Percentiles rank a stretch among this genome's conserved stretches.
phyloP scores from a whole-genome alignment of 192 early-diverging fungal species.

The Mortierella antarctica region DNA sequence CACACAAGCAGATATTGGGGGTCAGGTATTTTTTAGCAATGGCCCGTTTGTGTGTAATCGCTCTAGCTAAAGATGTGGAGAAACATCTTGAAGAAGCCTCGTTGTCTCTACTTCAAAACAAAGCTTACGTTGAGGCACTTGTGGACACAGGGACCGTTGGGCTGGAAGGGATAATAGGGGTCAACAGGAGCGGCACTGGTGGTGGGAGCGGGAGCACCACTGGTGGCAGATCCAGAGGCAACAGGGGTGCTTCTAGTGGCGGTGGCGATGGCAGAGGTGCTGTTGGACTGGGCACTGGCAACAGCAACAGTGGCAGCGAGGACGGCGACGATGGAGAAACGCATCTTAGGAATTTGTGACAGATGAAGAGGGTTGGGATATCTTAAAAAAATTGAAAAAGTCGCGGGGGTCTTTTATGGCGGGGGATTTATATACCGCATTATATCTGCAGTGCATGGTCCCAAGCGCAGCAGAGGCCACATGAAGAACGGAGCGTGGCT shows the following conservation, averaged over 20 bases:
- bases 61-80: not conserved
- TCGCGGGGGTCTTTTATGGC: no score
- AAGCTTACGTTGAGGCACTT: conserved; percentile 40
- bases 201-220: conserved; percentile 23
- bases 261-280: conserved; percentile 5
- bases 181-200: conserved; percentile 24
- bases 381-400: no score
- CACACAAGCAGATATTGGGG: not conserved
- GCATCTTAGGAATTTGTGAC: conserved; percentile 23
- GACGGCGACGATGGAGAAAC: conserved; percentile 17
- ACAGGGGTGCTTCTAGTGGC: conserved; percentile 10
- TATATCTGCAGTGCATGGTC: no score
- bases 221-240: conserved; percentile 10
- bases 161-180: conserved; percentile 32
- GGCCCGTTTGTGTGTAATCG: not conserved
- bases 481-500: no score
- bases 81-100: not conserved
- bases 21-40: not conserved
- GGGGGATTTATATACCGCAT: no score
- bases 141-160: conserved; percentile 31
- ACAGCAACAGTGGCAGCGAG: conserved; percentile 22
- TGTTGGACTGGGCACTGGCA: conserved; percentile 26
- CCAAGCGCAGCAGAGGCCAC: no score
- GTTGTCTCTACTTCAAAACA: not conserved
- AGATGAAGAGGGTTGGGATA: no score